Evolutionary conservation across 164 flowering plant genomes (phyloP).

Genomic region (Nymphaea colorata): DNA sequence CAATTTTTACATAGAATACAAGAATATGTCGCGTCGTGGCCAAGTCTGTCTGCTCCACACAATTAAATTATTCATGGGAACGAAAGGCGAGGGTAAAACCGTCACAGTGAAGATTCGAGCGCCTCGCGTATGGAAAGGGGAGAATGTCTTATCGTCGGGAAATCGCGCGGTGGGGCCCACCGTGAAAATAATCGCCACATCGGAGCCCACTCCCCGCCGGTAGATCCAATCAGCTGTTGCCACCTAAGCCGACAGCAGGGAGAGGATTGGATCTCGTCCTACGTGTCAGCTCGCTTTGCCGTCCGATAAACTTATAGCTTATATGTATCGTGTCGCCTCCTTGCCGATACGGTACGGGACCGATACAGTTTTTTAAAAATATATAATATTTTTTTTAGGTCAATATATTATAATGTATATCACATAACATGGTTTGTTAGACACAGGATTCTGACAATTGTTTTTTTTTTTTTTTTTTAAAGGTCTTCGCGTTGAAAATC

Average conservation of each 20-base stretch:
- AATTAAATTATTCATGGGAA: background rate
- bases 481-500: background rate
- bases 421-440: background rate
- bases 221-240: background rate
- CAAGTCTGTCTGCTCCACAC: background rate
- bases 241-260: background rate
- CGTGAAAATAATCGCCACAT: background rate
- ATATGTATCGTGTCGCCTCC: background rate
- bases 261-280: background rate
- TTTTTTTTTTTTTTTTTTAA: too few relatives aligned
- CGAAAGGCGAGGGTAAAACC: background rate
- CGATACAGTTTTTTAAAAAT: background rate
- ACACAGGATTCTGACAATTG: background rate
- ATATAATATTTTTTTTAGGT: too few relatives aligned
- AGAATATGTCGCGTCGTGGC: background rate
- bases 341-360: background rate
- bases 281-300: background rate
- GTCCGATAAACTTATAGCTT: background rate
- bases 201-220: background rate
- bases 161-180: background rate
- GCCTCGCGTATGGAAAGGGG: too few relatives aligned
- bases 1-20: background rate
- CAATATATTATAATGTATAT: background rate
- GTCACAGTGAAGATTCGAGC: too few relatives aligned
- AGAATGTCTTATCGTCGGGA: background rate